Evolutionary conservation across 1,284 basidiomycete genomes (phyloP), one percentile per base, ranked within the genome.

Genomic region (Phellopilus nigrolimitatus): DNA sequence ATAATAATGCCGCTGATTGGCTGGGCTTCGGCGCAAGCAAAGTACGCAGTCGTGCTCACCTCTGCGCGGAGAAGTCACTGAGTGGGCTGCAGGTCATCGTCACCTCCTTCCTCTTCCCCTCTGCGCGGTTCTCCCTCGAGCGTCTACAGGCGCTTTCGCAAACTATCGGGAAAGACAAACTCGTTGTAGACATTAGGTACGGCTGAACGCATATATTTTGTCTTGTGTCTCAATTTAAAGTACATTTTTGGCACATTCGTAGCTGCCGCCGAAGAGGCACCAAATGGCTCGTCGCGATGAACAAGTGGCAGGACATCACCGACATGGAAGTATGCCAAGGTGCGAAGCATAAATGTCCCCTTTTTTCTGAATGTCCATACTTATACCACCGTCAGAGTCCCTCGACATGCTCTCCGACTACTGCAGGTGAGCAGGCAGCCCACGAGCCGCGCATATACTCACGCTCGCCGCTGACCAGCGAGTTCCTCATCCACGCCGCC

Each of bases 221-320:
- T 27, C 4, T 41, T 21, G 15, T 12, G 15, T 24, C 12, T 49
- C n/a, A 7, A 24, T 36, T 27, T 33, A 22, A 19, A 22, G 9
- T 31, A n/a, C 34, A 19, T 27, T 31, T 10, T 45, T 36, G 46
- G 45, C 30, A 46, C 53, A 10, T 54, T 2, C 33, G 22, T 10
- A 95, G 95, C 65, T 99, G 97, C 69, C 82, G 95, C 17, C 79
- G 81, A 60, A 73, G 81, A 62, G 86, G 74, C 10, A 71, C 81
- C 31, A 82, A 74, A 57, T 99, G 97, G 97, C 75, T 94, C 31
- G 90, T 99, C 5, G 95, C 97, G 0, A 98, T 97, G 94, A 97
- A 99, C 70, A 91, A 94, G 63, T 99, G 97, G 97, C 95, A 97
- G 67, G 88, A 90, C 52, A 79, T 97, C 49, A 98, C 97, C 0